A percentile compares a stretch with the other conserved stretches of the same genome.
Evolutionary conservation across 805 yeast species (phyloP).

Genomic region (Wickerhamomyces strasburgensis): DNA sequence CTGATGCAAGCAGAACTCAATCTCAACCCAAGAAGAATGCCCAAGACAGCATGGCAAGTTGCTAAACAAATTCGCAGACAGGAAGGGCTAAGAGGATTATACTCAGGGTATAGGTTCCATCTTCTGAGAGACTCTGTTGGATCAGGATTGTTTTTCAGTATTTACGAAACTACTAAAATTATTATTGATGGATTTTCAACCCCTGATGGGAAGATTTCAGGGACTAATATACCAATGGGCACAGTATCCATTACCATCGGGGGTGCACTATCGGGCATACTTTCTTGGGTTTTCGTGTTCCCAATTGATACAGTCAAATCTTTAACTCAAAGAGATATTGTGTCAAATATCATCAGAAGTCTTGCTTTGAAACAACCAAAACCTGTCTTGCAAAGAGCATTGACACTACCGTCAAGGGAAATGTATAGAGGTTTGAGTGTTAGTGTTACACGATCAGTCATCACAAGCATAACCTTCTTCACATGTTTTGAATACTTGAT

Average conservation of each 20-base stretch:
- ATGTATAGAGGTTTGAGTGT: slow-evolving; percentile 79
- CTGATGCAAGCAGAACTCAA: slow-evolving; percentile 29
- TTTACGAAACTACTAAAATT: slow-evolving; percentile 69
- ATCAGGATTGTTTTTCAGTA: slow-evolving; percentile 67
- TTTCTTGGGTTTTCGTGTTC: slow-evolving; percentile 71
- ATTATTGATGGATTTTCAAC: slow-evolving; percentile 29
- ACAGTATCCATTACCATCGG: slow-evolving; percentile 54
- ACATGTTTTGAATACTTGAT: slow-evolving; percentile 64
- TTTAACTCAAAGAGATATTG: slow-evolving; percentile 67
- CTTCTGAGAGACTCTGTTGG: slow-evolving; percentile 64
- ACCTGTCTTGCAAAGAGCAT: slow-evolving; percentile 30
- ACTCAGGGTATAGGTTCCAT: slow-evolving; percentile 70
- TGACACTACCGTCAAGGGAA: slow-evolving; percentile 38
- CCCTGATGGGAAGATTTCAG: slow-evolving; percentile 27
- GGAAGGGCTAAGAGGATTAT: slow-evolving; percentile 61
- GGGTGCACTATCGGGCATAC: slow-evolving; percentile 76
- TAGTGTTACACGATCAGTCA: slow-evolving; percentile 62
- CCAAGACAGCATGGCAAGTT: slow-evolving; percentile 36
- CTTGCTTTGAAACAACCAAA: slow-evolving; percentile 38
- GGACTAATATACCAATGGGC: slow-evolving; percentile 27
- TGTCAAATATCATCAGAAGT: slow-evolving; percentile 57
- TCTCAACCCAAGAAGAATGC: slow-evolving; percentile 30
- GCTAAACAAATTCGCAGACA: slow-evolving; percentile 49
- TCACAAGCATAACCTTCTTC: slow-evolving; percentile 73
- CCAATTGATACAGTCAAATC: slow-evolving; percentile 82